Percentiles rank a stretch among this genome's conserved stretches.
Conservation (phyloP, 1,284 basidiomycete genomes). For the Filobasidium uniguttulatum region DNA sequence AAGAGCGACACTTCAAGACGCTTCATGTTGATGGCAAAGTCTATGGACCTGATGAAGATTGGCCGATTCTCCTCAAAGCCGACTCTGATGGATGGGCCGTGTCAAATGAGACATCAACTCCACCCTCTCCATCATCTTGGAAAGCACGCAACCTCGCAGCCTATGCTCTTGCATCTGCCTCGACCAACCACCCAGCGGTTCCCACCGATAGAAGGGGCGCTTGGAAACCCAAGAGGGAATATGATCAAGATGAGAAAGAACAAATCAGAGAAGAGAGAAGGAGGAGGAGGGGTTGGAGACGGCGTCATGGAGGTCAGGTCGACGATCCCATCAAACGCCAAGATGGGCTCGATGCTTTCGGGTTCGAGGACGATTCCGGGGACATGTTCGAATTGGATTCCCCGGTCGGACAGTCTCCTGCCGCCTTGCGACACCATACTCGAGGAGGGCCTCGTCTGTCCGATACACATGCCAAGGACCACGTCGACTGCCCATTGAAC, state of each 20-base stretch:
- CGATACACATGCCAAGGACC: no score
- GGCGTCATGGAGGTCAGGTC: slow-evolving; percentile 2
- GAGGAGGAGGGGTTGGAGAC: neutral
- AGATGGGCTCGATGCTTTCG: slow-evolving; percentile 2
- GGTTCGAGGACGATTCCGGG: neutral
- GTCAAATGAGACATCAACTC: neutral
- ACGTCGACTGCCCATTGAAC: no score
- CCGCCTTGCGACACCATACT: no score
- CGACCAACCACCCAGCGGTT: neutral
- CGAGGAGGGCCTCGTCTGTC: no score
- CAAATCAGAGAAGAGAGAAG: neutral
- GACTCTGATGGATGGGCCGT: neutral
- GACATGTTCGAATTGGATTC: neutral
- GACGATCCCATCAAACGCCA: neutral
- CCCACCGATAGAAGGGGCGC: neutral
- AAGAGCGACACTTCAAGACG: neutral
- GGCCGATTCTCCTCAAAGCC: neutral
- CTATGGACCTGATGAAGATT: neutral
- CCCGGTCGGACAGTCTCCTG: no score
- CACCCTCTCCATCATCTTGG: neutral
- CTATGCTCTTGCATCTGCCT: neutral
- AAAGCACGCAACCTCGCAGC: neutral
- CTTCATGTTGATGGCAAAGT: neutral
- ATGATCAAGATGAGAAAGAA: neutral
- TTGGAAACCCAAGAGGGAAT: neutral